phyloP scores from a whole-genome alignment of 2,329 filamentous ascomycete genomes.

The Fonsecaea erecta region DNA sequence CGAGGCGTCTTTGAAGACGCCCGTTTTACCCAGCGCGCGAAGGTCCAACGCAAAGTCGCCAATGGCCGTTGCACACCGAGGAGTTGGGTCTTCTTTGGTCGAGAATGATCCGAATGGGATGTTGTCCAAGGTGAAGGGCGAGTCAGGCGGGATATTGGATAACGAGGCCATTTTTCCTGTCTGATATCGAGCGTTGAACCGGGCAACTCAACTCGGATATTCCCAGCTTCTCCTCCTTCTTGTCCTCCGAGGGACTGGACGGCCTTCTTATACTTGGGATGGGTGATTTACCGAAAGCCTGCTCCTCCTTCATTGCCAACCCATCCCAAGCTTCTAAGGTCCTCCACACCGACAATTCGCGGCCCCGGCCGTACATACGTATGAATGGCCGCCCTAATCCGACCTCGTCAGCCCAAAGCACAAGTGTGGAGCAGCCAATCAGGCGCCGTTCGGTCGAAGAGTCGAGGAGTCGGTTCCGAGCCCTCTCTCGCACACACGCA shows the following conservation, averaged over 20 bases:
- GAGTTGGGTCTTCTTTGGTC: slow-evolving; percentile 43
- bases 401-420: too few relatives aligned
- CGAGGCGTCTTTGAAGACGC: slow-evolving; percentile 37
- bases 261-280: slow-evolving; percentile 1
- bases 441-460: too few relatives aligned
- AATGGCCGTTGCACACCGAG: slow-evolving; percentile 58
- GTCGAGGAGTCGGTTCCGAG: neutral
- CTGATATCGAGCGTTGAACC: too few relatives aligned
- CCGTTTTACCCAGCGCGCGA: slow-evolving; percentile 46
- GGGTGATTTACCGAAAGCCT: neutral
- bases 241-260: neutral
- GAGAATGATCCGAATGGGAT: slow-evolving; percentile 61
- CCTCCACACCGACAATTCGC: slow-evolving; percentile 5
- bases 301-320: neutral
- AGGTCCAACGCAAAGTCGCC: slow-evolving; percentile 60
- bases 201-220: too few relatives aligned
- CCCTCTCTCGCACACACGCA: neutral
- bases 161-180: neutral
- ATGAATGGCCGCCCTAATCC: neutral
- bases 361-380: neutral
- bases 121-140: slow-evolving; percentile 56
- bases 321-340: neutral
- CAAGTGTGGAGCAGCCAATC: slow-evolving; percentile 1
- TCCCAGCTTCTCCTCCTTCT: too few relatives aligned
- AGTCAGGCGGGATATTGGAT: slow-evolving; percentile 1